Percentiles rank a stretch among this genome's conserved stretches.
phyloP scores from a whole-genome alignment of 140 eudicot genomes.

The Anethum foeniculum region DNA sequence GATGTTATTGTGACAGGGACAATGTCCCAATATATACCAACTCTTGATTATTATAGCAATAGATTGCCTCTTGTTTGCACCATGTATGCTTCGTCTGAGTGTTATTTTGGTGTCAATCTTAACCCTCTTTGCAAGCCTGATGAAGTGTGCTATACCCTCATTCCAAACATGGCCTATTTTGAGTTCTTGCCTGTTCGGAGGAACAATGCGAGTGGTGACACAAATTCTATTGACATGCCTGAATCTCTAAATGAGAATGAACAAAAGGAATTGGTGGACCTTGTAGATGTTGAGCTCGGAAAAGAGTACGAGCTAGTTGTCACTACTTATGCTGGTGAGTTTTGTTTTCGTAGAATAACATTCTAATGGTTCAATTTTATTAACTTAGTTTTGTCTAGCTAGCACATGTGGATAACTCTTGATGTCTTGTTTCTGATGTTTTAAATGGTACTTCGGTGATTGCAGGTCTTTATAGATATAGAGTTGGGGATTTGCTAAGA shows the following conservation, averaged over 20 bases:
- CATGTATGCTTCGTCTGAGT: constrained; percentile 74
- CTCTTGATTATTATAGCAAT: constrained; percentile 58
- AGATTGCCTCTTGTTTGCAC: constrained; percentile 62
- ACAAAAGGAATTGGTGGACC: constrained; percentile 44
- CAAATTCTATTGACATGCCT: constrained; percentile 23
- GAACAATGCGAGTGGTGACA: constrained; percentile 19
- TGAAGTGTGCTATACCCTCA: constrained; percentile 62
- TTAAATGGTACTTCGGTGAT: not conserved
- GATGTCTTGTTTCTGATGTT: not conserved
- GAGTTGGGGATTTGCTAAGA: constrained; percentile 66
- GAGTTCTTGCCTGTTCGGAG: constrained; percentile 58
- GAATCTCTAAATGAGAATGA: constrained; percentile 41
- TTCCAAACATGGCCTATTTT: constrained; percentile 65
- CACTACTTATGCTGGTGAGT: constrained; percentile 66
- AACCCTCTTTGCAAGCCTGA: constrained; percentile 60
- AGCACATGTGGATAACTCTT: not conserved
- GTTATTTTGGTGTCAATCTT: constrained; percentile 59
- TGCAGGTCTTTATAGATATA: constrained; percentile 54
- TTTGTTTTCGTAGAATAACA: not conserved
- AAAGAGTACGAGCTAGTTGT: constrained; percentile 70
- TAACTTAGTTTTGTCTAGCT: not conserved
- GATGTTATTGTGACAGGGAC: constrained; percentile 73
- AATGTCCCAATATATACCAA: constrained; percentile 74
- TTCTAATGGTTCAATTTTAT: not conserved
- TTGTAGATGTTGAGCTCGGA: constrained; percentile 54